These are phyloP conservation scores for Acacia crassicarpa DNA, from an alignment of 306 rosid genomes.

Conservation along the genomic window DNA sequence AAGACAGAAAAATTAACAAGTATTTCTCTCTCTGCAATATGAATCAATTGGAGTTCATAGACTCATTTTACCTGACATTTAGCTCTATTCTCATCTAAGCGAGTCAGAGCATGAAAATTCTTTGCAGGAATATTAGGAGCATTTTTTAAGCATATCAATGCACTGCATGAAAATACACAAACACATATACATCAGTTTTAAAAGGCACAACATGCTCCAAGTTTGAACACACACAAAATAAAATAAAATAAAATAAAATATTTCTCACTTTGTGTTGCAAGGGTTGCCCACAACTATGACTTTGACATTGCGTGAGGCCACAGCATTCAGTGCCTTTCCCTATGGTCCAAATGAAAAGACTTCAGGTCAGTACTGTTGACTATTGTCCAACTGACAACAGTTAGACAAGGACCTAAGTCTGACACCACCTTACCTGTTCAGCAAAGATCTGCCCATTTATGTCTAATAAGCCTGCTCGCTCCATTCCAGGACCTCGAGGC, in stretches of 20 bases:
- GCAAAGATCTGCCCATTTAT: slow-evolving; percentile 90
- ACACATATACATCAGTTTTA: slow-evolving; percentile 20
- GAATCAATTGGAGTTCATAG: background rate
- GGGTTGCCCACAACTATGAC: slow-evolving; percentile 97
- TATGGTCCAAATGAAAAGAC: slow-evolving; percentile 27
- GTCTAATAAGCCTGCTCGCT: slow-evolving; percentile 88
- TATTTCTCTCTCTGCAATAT: background rate
- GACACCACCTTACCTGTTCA: slow-evolving; percentile 59
- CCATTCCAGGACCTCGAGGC: slow-evolving; percentile 99
- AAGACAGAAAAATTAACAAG: slow-evolving; percentile 1
- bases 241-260: slow-evolving; percentile 2
- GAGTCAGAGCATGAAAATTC: slow-evolving; percentile 93
- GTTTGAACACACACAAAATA: slow-evolving; percentile 24
- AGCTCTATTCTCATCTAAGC: slow-evolving; percentile 97
- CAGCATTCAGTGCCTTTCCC: slow-evolving; percentile 92
- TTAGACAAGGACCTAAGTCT: background rate
- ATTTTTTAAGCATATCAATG: slow-evolving; percentile 92
- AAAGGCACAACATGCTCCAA: slow-evolving; percentile 18
- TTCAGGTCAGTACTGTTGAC: slow-evolving; percentile 13
- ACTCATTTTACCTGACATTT: slow-evolving; percentile 79
- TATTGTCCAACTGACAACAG: background rate
- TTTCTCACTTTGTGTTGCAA: slow-evolving; percentile 87
- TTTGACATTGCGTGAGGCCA: slow-evolving; percentile 85
- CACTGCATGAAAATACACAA: slow-evolving; percentile 49
- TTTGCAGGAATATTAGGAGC: slow-evolving; percentile 94